Evolutionary conservation across 805 yeast genomes (phyloP).

Genomic region (Yarrowia sp.): DNA sequence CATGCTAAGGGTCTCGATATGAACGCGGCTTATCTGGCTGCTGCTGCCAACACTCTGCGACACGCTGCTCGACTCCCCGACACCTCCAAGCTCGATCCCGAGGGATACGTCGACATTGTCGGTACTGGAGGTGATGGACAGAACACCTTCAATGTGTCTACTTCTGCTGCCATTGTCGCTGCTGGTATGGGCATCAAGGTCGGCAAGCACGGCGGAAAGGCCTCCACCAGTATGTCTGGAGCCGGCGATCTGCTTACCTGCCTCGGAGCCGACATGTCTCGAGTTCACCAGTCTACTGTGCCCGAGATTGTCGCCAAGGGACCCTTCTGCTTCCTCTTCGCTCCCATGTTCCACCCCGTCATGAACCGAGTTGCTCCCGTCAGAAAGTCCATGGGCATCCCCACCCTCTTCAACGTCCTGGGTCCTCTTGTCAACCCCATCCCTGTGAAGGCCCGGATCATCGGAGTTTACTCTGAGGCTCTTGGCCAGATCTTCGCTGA

Average conservation of each 20-base stretch:
- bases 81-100: slow-evolving; percentile 30
- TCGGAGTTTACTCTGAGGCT: slow-evolving; percentile 82
- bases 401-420: slow-evolving; percentile 87
- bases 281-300: slow-evolving; percentile 61
- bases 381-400: slow-evolving; percentile 78
- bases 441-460: slow-evolving; percentile 70
- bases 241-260: slow-evolving; percentile 82
- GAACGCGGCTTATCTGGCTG: slow-evolving; percentile 75
- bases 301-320: slow-evolving; percentile 52
- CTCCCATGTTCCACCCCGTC: slow-evolving; percentile 92
- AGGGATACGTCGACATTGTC: slow-evolving; percentile 78
- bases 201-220: slow-evolving; percentile 97
- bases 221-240: slow-evolving; percentile 89
- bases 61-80: slow-evolving; percentile 44
- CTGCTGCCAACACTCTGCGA: slow-evolving; percentile 75
- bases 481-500: slow-evolving; percentile 83
- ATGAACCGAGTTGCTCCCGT: slow-evolving; percentile 79
- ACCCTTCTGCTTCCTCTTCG: slow-evolving; percentile 70
- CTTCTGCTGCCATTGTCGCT: slow-evolving; percentile 90
- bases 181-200: slow-evolving; percentile 81
- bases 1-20: slow-evolving; percentile 75
- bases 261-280: slow-evolving; percentile 78
- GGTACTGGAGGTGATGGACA: slow-evolving; percentile 99
- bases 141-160: slow-evolving; percentile 93
- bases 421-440: slow-evolving; percentile 96